Conservation (phyloP, 176 grass and related monocot genomes). For the Calamus simplicifolius region DNA sequence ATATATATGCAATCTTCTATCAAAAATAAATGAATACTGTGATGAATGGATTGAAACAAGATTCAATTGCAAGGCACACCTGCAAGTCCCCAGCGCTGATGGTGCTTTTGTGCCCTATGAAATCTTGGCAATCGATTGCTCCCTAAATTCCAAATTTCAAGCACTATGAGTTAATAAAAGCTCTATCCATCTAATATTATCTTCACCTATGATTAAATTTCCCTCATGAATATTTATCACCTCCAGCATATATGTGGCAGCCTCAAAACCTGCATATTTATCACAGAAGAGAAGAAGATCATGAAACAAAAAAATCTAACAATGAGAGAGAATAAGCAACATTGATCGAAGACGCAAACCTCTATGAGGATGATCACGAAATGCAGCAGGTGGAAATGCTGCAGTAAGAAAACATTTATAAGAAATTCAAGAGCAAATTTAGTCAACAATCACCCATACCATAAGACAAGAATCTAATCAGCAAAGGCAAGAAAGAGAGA, state of each 20-base stretch:
- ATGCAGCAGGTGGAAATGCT: constrained; percentile 60
- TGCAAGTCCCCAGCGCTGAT: constrained; percentile 59
- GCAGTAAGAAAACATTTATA: not conserved
- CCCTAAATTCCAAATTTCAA: constrained; percentile 33
- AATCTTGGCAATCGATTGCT: constrained; percentile 66
- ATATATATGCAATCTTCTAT: no score
- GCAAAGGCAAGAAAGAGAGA: no score
- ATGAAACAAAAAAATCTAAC: no score
- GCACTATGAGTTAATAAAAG: constrained; percentile 33
- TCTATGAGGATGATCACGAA: constrained; percentile 76
- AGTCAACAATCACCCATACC: not conserved
- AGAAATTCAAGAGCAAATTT: not conserved
- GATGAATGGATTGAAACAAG: no score
- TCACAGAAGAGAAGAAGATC: not conserved
- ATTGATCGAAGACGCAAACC: constrained; percentile 17
- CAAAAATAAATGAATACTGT: no score
- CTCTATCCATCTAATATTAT: no score
- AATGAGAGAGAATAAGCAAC: not conserved
- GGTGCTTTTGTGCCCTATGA: constrained; percentile 69
- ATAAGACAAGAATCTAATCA: not conserved
- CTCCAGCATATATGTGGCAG: constrained; percentile 86
- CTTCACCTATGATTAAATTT: no score
- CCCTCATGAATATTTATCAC: constrained; percentile 7
- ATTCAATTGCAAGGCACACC: constrained; percentile 13
- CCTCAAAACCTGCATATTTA: constrained; percentile 54